A percentile compares a stretch with the other conserved stretches of the same genome.
Conservation (phyloP, 345 rosid genomes). For the Populus alba region DNA sequence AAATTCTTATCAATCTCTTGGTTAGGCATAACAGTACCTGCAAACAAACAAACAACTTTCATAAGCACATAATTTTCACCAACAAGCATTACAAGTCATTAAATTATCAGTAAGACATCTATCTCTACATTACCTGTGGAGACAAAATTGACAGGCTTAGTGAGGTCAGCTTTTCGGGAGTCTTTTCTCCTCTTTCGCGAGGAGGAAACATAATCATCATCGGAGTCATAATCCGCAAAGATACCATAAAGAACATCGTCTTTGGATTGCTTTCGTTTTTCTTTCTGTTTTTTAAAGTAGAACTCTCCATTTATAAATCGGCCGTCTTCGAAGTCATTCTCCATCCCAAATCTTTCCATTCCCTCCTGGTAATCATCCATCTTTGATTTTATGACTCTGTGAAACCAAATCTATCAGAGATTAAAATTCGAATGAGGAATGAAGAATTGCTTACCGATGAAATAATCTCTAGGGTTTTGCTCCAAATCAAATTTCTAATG, state of each 20-base stretch:
- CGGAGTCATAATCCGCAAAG: conserved; percentile 59
- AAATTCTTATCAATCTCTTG: conserved; percentile 61
- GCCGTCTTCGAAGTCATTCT: conserved; percentile 81
- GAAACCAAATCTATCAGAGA: neutral
- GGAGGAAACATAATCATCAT: conserved; percentile 33
- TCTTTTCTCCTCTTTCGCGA: conserved; percentile 48
- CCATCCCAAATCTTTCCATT: conserved; percentile 80
- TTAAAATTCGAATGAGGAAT: neutral
- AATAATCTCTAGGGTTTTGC: neutral
- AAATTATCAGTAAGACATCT: neutral
- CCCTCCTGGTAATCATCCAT: conserved; percentile 89
- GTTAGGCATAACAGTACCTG: conserved; percentile 70
- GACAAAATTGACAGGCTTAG: conserved; percentile 79
- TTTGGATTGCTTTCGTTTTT: conserved; percentile 69
- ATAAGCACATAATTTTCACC: neutral
- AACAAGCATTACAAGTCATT: neutral
- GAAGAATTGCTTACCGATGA: neutral
- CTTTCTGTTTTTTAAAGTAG: conserved; percentile 54
- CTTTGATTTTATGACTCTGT: conserved; percentile 1
- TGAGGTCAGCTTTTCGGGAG: conserved; percentile 51
- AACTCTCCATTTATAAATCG: conserved; percentile 74
- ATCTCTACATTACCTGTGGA: conserved; percentile 59
- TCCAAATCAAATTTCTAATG: neutral
- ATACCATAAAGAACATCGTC: conserved; percentile 64
- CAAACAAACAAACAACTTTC: conserved; percentile 35